Evolutionary conservation across 768 basidiomycete species (phyloP).

Genomic region (Xerocomellus intermedius): DNA sequence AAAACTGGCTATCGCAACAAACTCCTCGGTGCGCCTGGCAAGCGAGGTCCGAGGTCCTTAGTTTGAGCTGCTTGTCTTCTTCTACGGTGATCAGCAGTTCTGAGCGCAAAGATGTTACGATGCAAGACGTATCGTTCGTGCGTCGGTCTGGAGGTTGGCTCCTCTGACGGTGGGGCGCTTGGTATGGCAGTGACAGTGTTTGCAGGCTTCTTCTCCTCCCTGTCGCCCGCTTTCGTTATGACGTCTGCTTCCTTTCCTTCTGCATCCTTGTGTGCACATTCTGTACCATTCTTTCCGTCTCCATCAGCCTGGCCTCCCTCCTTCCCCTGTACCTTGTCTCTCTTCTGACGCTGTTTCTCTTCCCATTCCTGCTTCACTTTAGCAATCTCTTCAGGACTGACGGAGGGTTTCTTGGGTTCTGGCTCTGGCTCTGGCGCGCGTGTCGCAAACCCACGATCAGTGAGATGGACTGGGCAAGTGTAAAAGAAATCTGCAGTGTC

Average conservation of each 20-base stretch:
- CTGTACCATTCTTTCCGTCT: conserved; percentile 24
- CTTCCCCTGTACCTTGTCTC: conserved; percentile 51
- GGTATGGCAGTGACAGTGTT: conserved; percentile 9
- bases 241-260: conserved; percentile 37
- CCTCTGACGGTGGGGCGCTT: conserved; percentile 30
- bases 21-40: conserved; percentile 60
- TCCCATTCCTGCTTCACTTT: conserved; percentile 81
- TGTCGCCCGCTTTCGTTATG: conserved; percentile 29
- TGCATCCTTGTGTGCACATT: conserved; percentile 21
- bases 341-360: conserved; percentile 62
- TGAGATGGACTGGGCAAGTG: conserved; percentile 76
- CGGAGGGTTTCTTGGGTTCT: conserved; percentile 33
- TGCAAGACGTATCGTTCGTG: conserved; percentile 84
- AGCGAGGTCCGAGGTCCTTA: conserved; percentile 66
- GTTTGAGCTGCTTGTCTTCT: conserved; percentile 63
- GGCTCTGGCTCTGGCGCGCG: conserved; percentile 43
- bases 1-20: conserved; percentile 9
- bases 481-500: conserved; percentile 86
- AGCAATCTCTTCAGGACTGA: conserved; percentile 69
- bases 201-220: conserved; percentile 22
- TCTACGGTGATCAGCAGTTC: conserved; percentile 71
- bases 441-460: conserved; percentile 73
- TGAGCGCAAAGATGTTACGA: conserved; percentile 78
- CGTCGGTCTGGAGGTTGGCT: conserved; percentile 40
- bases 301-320: conserved; percentile 33